Conservation (phyloP, 108 stramenopile species). For the Cyclotella kingstonii region DNA sequence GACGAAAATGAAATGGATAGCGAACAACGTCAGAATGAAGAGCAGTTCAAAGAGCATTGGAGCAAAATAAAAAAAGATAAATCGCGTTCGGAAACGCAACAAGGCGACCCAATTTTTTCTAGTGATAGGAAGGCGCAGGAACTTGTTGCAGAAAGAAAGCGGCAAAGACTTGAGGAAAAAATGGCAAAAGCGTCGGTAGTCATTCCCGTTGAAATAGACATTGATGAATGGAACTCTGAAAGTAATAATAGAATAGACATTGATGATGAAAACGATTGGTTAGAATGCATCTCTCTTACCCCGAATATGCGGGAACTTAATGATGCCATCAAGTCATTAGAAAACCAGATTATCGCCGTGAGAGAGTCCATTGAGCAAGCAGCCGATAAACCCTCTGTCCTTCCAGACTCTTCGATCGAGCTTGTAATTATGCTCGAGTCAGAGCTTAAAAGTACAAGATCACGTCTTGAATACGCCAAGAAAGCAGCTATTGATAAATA, state of each 20-base stretch:
- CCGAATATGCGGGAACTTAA: too few relatives aligned
- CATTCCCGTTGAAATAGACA: slow-evolving; percentile 4
- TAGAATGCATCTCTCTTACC: too few relatives aligned
- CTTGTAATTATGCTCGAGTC: too few relatives aligned
- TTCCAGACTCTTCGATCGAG: too few relatives aligned
- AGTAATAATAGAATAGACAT: not conserved
- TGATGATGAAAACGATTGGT: slow-evolving; percentile 1
- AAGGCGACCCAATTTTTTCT: not conserved
- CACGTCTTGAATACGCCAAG: too few relatives aligned
- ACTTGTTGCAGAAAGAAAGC: slow-evolving; percentile 15
- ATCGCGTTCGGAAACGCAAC: not conserved
- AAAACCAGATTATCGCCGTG: too few relatives aligned
- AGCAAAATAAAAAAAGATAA: slow-evolving; percentile 23
- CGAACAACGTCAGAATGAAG: not conserved
- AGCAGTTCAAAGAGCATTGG: slow-evolving; percentile 10
- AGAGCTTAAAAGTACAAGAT: too few relatives aligned
- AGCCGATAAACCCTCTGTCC: too few relatives aligned
- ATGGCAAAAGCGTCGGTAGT: slow-evolving; percentile 28
- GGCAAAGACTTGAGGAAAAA: slow-evolving; percentile 18
- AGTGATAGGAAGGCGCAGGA: slow-evolving; percentile 7
- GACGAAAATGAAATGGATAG: not conserved
- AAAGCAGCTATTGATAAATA: too few relatives aligned
- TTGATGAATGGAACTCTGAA: not conserved
- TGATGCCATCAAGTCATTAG: too few relatives aligned
- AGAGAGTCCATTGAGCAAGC: too few relatives aligned